Evolutionary conservation across 192 early-diverging fungal species (phyloP).

Genomic region (Backusella tuberculispora): DNA sequence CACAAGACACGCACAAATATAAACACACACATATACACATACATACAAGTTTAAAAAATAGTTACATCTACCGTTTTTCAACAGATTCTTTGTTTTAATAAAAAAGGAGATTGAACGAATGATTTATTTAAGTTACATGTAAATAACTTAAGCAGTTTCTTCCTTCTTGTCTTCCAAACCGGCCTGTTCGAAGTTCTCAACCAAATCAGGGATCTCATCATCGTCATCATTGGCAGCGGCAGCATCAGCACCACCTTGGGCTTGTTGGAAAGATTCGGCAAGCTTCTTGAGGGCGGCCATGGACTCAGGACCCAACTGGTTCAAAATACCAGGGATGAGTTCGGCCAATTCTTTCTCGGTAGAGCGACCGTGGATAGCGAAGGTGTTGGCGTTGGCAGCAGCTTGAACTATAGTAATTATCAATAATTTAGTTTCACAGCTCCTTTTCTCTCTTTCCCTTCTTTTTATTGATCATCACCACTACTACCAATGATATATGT

Average conservation of each 20-base stretch:
- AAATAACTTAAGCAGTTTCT: conserved; percentile 16
- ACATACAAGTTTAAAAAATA: too few relatives aligned
- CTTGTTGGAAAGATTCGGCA: conserved; percentile 82
- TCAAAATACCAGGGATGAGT: conserved; percentile 78
- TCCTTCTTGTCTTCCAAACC: conserved; percentile 49
- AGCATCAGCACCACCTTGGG: conserved; percentile 48
- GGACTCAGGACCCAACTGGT: conserved; percentile 88
- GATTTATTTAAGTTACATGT: background rate
- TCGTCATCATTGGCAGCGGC: conserved; percentile 61
- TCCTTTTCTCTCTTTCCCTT: background rate
- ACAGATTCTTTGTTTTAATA: conserved; percentile 4
- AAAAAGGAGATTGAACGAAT: background rate
- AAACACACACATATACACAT: background rate
- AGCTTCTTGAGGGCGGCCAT: conserved; percentile 85
- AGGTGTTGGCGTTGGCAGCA: conserved; percentile 89
- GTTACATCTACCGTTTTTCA: background rate
- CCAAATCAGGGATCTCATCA: conserved; percentile 96
- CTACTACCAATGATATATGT: too few relatives aligned
- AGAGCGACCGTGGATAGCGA: conserved; percentile 86
- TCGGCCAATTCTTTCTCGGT: conserved; percentile 87
- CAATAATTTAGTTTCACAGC: background rate
- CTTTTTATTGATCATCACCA: too few relatives aligned
- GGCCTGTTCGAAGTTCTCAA: conserved; percentile 69
- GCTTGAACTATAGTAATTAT: conserved; percentile 66
- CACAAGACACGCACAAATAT: background rate